phyloP scores from a whole-genome alignment of 345 rosid genomes.

The Aethionema arabicum region DNA sequence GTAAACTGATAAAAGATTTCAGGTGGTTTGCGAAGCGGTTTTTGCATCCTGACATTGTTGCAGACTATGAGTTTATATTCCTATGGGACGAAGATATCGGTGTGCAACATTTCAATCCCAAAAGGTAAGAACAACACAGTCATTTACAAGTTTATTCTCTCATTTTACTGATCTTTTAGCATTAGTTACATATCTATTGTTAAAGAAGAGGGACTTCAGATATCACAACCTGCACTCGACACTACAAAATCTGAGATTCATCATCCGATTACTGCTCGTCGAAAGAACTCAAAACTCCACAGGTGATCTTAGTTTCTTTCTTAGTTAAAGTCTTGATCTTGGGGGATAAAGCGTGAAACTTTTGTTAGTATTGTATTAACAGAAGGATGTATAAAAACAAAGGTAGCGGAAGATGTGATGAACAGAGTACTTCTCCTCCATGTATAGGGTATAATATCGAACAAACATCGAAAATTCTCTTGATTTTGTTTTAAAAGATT shows the following conservation, averaged over 20 bases:
- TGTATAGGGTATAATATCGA: constrained; percentile 63
- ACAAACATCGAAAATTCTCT: no score
- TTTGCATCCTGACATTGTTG: constrained; percentile 85
- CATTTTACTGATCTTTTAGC: not conserved
- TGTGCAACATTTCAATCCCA: constrained; percentile 71
- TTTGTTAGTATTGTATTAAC: no score
- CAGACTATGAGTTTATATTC: constrained; percentile 72
- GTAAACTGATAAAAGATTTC: not conserved
- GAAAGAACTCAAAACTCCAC: constrained; percentile 52
- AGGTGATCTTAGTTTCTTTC: constrained; percentile 31
- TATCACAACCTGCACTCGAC: constrained; percentile 96
- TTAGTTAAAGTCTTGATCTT: no score
- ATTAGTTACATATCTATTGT: constrained; percentile 65
- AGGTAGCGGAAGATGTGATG: constrained; percentile 75
- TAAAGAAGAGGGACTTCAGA: constrained; percentile 75
- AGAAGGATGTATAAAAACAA: constrained; percentile 65
- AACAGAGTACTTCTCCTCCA: constrained; percentile 76
- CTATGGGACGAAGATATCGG: constrained; percentile 99
- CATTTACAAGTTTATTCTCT: not conserved
- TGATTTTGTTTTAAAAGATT: no score
- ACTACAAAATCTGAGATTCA: constrained; percentile 67
- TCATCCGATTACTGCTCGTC: constrained; percentile 74
- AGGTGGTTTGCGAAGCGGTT: constrained; percentile 99
- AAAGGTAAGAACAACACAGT: constrained; percentile 37
- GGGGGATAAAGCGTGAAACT: no score